These are phyloP conservation scores for Yamadazyma akitaensis DNA, from an alignment of 805 yeast genomes.

Conservation along the genomic window DNA sequence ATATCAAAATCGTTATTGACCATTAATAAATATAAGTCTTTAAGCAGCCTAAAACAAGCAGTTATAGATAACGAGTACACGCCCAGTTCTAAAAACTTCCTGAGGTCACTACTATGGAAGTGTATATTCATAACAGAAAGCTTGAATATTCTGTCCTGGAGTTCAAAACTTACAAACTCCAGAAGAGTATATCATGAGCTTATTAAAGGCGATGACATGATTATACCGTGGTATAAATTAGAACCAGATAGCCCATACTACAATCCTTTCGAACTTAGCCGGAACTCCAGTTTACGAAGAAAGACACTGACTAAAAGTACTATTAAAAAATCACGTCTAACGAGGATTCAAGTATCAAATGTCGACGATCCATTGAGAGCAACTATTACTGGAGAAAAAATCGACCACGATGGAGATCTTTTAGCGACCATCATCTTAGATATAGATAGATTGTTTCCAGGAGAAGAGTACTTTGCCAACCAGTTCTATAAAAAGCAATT, in stretches of 20 bases:
- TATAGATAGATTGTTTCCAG: constrained; percentile 52
- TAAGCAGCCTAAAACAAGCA: constrained; percentile 23
- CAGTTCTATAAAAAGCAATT: constrained; percentile 25
- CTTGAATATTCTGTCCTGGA: constrained; percentile 35
- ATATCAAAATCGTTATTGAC: constrained; percentile 37
- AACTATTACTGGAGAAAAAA: constrained; percentile 8
- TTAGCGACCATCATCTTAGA: constrained; percentile 46
- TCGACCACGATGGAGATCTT: constrained; percentile 32
- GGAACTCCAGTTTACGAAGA: constrained; percentile 12
- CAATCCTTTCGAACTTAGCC: constrained; percentile 14
- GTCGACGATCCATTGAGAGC: constrained; percentile 11
- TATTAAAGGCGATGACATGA: constrained; percentile 25
- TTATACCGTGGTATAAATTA: constrained; percentile 36
- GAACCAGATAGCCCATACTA: constrained; percentile 28
- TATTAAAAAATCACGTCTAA: constrained; percentile 13
- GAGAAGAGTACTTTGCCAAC: constrained; percentile 31
- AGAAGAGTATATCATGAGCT: constrained; percentile 36
- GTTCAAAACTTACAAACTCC: constrained; percentile 22
- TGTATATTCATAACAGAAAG: constrained; percentile 33
- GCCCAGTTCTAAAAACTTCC: constrained; percentile 19
- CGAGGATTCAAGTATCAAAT: constrained; percentile 17
- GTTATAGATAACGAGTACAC: constrained; percentile 29
- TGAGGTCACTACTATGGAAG: constrained; percentile 39
- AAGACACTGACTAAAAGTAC: background rate
- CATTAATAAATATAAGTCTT: constrained; percentile 31